These are phyloP conservation scores for Secale cereale DNA, from an alignment of 176 grass and related monocot genomes.

Conservation along the genomic window DNA sequence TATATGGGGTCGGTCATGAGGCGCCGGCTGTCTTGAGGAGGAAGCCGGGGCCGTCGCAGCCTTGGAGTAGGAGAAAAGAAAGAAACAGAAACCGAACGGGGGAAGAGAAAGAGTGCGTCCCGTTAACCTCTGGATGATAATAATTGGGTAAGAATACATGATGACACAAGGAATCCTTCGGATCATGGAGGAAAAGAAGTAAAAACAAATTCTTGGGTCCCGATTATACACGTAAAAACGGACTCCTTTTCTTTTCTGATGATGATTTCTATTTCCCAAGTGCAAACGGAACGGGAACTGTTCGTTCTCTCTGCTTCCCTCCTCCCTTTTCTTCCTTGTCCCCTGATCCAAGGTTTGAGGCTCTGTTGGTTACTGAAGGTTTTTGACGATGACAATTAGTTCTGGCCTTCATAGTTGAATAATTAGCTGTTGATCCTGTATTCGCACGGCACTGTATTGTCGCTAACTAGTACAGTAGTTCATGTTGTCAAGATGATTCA, in stretches of 20 bases:
- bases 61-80: conserved; percentile 23
- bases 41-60: background rate
- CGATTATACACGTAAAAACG: no score
- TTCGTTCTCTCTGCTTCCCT: background rate
- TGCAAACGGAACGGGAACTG: no score
- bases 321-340: background rate
- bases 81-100: background rate
- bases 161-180: no score
- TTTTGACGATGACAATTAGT: no score
- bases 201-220: no score
- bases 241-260: no score
- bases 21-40: background rate
- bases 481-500: background rate
- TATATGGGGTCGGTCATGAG: background rate
- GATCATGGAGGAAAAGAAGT: no score
- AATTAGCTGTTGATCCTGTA: background rate
- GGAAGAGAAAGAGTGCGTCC: no score
- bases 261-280: no score
- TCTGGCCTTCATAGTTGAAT: background rate
- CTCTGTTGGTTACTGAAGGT: no score
- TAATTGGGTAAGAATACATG: no score
- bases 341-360: background rate
- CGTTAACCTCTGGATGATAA: background rate
- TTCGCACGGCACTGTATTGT: background rate
- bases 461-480: background rate